Base-by-base conservation (phyloP, 257 asterid species). In the Nicotiana undulata region DNA sequence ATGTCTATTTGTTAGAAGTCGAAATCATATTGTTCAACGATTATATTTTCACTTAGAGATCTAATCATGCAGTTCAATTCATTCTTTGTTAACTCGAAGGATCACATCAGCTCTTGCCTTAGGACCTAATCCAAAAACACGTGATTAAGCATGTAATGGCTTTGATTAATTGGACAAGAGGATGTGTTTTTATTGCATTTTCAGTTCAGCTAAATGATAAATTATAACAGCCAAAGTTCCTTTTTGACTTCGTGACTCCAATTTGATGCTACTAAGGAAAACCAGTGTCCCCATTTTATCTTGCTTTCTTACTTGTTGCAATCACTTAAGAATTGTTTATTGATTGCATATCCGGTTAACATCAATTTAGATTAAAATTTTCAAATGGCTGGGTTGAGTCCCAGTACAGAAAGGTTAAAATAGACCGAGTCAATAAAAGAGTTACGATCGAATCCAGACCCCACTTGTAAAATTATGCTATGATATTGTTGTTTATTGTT, bases 91-190 rank as follows among this genome's bases (percentile, higher is more conserved):
- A 44, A 70, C 37, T 70, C 77, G 0, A 40, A 22, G 31, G 31
- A 29, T 29, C 31, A 26, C 28, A 26, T 26, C 28, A 26, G 28
- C 28, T 29, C 31, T 29, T 29, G 31, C 31, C 31, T 29, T 26
- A 26, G 1, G 28, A 26, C 28, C 28, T 26, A 1, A 72, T 72
- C 78, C 60, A 72, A 72, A 72, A 49, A 26, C 79, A 74, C 58
- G 61, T 84, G 83, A 81, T 84, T 81, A 74, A 74, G 61, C 79
- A 72, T 15, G 68, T n/a, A 63, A 75, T 80, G 79, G 46, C 79
- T 17, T 79, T 49, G 63, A 63, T 79, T 82, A 82, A 64, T 63
- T 79, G 79, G 31, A 77, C 63, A 32, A 31, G 6, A 76, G 31
- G 80, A 63, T 29, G 63, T 70, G 63, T 58, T 82, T 40, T 22